Evolutionary conservation across 805 yeast genomes (phyloP).

Genomic region (Schizosaccharomyces osmophilus): DNA sequence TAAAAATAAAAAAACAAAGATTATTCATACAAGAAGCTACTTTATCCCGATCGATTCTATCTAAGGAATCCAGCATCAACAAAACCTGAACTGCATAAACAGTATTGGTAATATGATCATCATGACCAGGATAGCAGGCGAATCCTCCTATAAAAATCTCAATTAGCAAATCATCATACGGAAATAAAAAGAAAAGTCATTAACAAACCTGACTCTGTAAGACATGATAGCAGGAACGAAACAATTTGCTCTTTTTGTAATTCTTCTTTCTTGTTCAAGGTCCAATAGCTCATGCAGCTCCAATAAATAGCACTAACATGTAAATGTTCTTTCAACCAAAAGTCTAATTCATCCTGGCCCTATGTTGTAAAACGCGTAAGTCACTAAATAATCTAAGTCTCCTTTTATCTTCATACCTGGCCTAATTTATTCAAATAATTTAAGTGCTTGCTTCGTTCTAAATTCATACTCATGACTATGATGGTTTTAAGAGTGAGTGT

Average conservation of each 20-base stretch:
- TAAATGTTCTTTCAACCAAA: slow-evolving; percentile 77
- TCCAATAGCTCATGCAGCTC: slow-evolving; percentile 62
- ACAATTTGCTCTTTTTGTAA: slow-evolving; percentile 40
- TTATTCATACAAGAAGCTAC: slow-evolving; percentile 18
- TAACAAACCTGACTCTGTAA: slow-evolving; percentile 20
- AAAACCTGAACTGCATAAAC: slow-evolving; percentile 68
- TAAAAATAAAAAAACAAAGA: slow-evolving; percentile 10
- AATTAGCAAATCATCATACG: not conserved
- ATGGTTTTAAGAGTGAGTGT: too few relatives aligned
- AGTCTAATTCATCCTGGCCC: slow-evolving; percentile 33
- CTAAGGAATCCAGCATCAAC: slow-evolving; percentile 36
- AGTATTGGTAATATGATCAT: slow-evolving; percentile 66
- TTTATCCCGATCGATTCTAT: slow-evolving; percentile 15
- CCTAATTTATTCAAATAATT: not conserved
- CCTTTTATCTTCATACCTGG: not conserved
- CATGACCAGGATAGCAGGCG: slow-evolving; percentile 75
- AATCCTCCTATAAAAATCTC: slow-evolving; percentile 22
- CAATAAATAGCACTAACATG: slow-evolving; percentile 82
- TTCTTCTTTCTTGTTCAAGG: slow-evolving; percentile 30
- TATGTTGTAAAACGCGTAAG: slow-evolving; percentile 15
- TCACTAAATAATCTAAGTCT: not conserved
- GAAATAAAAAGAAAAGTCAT: not conserved
- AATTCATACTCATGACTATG: not conserved
- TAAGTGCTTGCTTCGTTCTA: not conserved
- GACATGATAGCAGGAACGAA: slow-evolving; percentile 46